phyloP scores from a whole-genome alignment of 2,329 filamentous ascomycete genomes.

The Penicillium sp. region DNA sequence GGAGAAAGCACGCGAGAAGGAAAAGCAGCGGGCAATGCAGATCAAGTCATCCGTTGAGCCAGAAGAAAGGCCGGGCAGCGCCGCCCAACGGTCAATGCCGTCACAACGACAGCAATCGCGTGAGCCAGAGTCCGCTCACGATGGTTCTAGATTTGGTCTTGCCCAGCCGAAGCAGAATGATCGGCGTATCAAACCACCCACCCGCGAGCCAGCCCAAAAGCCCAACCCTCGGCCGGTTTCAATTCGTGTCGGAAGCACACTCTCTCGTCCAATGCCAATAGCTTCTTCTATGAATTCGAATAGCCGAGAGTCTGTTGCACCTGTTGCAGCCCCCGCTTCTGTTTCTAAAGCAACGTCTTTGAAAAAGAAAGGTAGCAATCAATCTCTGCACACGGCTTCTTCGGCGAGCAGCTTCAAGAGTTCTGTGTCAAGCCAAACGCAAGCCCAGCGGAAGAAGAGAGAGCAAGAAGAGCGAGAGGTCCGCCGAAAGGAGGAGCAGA shows the following conservation, averaged over 20 bases:
- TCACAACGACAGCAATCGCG: constrained; percentile 35
- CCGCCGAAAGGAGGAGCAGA: constrained; percentile 74
- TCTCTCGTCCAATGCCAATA: constrained; percentile 50
- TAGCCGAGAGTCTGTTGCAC: constrained; percentile 58
- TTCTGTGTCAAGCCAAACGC: constrained; percentile 61
- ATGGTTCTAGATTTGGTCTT: constrained; percentile 35
- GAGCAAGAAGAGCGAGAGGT: constrained; percentile 82
- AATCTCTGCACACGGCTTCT: constrained; percentile 61
- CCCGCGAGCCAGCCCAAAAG: constrained; percentile 48
- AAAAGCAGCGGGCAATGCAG: constrained; percentile 39
- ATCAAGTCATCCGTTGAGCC: constrained; percentile 39
- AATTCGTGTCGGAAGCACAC: constrained; percentile 53
- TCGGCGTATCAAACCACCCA: constrained; percentile 50
- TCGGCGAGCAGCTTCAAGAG: constrained; percentile 65
- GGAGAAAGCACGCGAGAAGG: constrained; percentile 40
- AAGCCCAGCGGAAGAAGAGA: constrained; percentile 74
- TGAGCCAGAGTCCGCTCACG: constrained; percentile 36
- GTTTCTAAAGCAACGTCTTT: constrained; percentile 51
- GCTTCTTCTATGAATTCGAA: constrained; percentile 59
- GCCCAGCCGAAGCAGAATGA: constrained; percentile 42
- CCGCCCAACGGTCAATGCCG: constrained; percentile 31
- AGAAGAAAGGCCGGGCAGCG: constrained; percentile 34
- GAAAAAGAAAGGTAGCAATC: constrained; percentile 69
- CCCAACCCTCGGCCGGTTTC: constrained; percentile 53
- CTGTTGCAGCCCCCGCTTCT: constrained; percentile 50